phyloP scores from a whole-genome alignment of 1,139 yeast species.

The Geotrichum reessii region DNA sequence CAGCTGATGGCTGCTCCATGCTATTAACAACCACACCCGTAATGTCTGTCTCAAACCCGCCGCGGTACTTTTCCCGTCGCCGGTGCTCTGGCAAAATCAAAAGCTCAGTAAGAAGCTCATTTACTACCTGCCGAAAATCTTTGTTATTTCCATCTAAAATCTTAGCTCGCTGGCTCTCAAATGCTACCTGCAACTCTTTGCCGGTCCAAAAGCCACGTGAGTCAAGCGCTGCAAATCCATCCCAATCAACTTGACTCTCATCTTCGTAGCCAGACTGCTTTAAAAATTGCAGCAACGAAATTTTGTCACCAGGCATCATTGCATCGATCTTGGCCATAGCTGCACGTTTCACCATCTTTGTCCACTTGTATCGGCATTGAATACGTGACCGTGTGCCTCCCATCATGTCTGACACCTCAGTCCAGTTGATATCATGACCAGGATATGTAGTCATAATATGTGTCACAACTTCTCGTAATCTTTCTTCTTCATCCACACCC shows the following conservation, averaged over 20 bases:
- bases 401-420: conserved; percentile 81
- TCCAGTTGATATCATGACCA: conserved; percentile 65
- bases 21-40: neutral
- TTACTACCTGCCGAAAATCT: conserved; percentile 11
- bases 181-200: conserved; percentile 15
- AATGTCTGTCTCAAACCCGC: neutral
- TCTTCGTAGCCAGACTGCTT: conserved; percentile 46
- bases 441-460: conserved; percentile 33
- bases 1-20: neutral
- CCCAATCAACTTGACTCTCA: conserved; percentile 61
- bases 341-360: conserved; percentile 53
- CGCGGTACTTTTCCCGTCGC: conserved; percentile 5
- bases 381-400: conserved; percentile 83
- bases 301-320: conserved; percentile 44
- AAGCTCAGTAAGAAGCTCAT: conserved; percentile 9
- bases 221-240: conserved; percentile 45
- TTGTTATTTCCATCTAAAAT: neutral
- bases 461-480: conserved; percentile 52
- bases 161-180: conserved; percentile 2
- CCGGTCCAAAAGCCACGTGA: conserved; percentile 20
- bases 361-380: conserved; percentile 94
- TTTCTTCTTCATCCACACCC: conserved; percentile 66
- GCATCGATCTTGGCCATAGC: conserved; percentile 20
- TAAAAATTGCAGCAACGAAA: conserved; percentile 50
- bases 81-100: conserved; percentile 9